Conservation (phyloP, 1,284 basidiomycete species). For the Papiliotrema terrestris region DNA sequence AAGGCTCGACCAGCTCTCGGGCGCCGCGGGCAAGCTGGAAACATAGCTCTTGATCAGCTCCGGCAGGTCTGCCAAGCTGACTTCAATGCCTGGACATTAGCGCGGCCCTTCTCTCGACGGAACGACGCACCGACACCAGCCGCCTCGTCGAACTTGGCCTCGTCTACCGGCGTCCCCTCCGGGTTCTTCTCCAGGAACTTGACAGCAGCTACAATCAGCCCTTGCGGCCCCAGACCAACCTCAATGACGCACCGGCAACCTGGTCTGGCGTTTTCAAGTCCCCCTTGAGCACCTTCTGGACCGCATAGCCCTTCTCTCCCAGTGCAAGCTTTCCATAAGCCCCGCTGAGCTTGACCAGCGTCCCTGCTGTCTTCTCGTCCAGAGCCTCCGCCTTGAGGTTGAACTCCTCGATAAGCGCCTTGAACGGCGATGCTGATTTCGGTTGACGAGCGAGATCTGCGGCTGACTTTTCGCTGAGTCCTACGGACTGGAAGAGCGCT, state of each 20-base stretch:
- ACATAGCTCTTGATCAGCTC: conserved; percentile 63
- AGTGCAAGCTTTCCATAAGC: conserved; percentile 61
- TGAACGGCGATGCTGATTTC: conserved; percentile 69
- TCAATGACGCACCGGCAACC: conserved; percentile 63
- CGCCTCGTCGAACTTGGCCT: conserved; percentile 69
- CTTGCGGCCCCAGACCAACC: background rate
- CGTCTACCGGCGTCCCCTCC: conserved; percentile 59
- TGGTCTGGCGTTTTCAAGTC: conserved; percentile 81
- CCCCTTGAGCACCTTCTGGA: conserved; percentile 66
- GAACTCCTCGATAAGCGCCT: conserved; percentile 65
- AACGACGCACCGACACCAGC: conserved; percentile 79
- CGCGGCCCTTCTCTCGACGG: background rate
- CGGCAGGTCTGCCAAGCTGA: conserved; percentile 69
- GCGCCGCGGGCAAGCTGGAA: conserved; percentile 51
- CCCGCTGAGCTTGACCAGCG: conserved; percentile 67
- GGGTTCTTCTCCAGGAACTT: conserved; percentile 69
- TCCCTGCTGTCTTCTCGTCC: conserved; percentile 75
- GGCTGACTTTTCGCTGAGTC: conserved; percentile 73
- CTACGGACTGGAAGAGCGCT: conserved; percentile 72
- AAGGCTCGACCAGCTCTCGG: conserved; percentile 70
- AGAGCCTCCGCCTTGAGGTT: conserved; percentile 55
- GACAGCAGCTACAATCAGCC: conserved; percentile 60
- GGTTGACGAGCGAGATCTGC: conserved; percentile 75
- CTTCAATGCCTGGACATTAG: conserved; percentile 65
- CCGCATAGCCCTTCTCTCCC: conserved; percentile 63